Percentiles rank a stretch among this genome's conserved stretches.
phyloP scores from a whole-genome alignment of 129 eudicot genomes.

The Rutidosis leptorrhynchoides region DNA sequence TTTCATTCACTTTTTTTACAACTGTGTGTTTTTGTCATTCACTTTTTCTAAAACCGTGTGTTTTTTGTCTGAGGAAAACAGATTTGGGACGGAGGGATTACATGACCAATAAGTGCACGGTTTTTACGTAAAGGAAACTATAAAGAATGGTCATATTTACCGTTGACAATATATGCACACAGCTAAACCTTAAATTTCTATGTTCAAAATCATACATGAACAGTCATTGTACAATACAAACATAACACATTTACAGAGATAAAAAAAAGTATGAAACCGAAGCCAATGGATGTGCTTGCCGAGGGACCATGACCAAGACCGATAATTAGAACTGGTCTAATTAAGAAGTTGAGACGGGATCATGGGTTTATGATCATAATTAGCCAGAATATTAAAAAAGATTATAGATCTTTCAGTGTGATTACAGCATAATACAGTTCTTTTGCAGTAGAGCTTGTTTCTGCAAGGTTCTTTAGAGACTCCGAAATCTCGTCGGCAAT shows the following conservation, averaged over 20 bases:
- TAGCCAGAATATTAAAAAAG: slow-evolving; percentile 9
- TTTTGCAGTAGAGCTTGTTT: slow-evolving; percentile 60
- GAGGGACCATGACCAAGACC: not conserved
- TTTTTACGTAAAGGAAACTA: too few relatives aligned
- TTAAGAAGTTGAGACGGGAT: slow-evolving; percentile 3
- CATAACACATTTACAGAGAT: slow-evolving; percentile 31
- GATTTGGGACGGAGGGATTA: too few relatives aligned
- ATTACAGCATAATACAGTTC: slow-evolving; percentile 42
- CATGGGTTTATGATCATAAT: slow-evolving; percentile 13
- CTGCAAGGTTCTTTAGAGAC: slow-evolving; percentile 48
- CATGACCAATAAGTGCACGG: too few relatives aligned
- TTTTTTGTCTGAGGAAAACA: too few relatives aligned
- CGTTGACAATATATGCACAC: slow-evolving; percentile 11
- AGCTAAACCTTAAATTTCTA: not conserved
- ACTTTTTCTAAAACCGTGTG: too few relatives aligned
- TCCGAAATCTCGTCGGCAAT: slow-evolving; percentile 42
- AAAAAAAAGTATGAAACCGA: not conserved
- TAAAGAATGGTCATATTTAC: too few relatives aligned
- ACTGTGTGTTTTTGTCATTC: too few relatives aligned
- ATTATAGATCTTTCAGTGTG: slow-evolving; percentile 24
- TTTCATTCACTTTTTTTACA: too few relatives aligned
- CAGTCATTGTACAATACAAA: slow-evolving; percentile 9
- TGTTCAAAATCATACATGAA: too few relatives aligned
- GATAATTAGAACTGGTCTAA: not conserved
- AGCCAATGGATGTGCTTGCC: slow-evolving; percentile 2